Percentiles rank a stretch among this genome's conserved stretches.
Conservation (phyloP, 2,329 filamentous ascomycete genomes). For the Aschersonia sp. region DNA sequence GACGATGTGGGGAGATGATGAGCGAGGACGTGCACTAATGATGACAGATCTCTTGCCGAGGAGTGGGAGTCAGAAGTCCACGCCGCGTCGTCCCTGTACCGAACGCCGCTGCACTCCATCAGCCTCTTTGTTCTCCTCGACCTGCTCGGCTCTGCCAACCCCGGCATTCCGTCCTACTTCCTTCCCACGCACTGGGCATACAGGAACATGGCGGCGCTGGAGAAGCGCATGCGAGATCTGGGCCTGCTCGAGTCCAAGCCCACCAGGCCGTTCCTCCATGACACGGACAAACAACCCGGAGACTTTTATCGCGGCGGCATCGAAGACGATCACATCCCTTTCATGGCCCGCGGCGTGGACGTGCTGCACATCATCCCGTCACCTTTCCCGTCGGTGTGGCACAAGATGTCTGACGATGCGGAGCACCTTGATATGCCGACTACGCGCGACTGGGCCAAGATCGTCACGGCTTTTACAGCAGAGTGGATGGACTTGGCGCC, state of each 20-base stretch:
- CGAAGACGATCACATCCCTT: conserved; percentile 84
- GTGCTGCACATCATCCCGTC: conserved; percentile 79
- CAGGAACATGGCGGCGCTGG: conserved; percentile 56
- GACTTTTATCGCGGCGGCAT: conserved; percentile 39
- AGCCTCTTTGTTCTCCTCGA: conserved; percentile 86
- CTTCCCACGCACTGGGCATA: conserved; percentile 91
- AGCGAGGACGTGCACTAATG: neutral
- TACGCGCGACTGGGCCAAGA: conserved; percentile 74
- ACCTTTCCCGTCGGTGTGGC: conserved; percentile 78
- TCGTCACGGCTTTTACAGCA: conserved; percentile 70
- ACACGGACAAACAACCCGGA: conserved; percentile 37
- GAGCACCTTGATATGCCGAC: conserved; percentile 70
- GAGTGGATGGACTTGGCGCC: conserved; percentile 77
- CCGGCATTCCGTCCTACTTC: conserved; percentile 73
- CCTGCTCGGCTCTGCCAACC: conserved; percentile 58
- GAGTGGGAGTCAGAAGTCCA: conserved; percentile 63
- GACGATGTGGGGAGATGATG: neutral
- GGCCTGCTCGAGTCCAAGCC: conserved; percentile 48
- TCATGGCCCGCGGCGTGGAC: conserved; percentile 74
- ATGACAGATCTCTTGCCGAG: conserved; percentile 52
- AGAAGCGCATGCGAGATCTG: conserved; percentile 57
- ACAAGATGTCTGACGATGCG: conserved; percentile 69
- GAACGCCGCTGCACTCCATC: conserved; percentile 63
- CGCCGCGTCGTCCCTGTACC: conserved; percentile 59
- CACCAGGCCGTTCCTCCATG: conserved; percentile 44